Evolutionary conservation across 2,329 filamentous ascomycete genomes (phyloP), one percentile per base, ranked within the genome.

Genomic region (Ascochyta fabae): DNA sequence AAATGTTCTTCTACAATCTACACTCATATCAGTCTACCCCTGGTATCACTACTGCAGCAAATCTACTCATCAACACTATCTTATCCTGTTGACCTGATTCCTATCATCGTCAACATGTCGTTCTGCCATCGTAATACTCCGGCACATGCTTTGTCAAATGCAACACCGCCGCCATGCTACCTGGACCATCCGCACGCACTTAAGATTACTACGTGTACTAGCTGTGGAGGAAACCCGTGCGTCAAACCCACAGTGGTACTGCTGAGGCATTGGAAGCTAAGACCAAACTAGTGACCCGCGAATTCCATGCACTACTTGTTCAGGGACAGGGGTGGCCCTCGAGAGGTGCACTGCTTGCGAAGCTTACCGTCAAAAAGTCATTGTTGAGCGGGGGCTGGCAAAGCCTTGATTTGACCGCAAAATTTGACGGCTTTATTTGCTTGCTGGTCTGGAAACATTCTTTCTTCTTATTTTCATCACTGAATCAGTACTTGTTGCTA

Each of bases 151-250:
- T n/a, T 27, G 2, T 19, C 26, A 6, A n/a, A 9, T 19, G 6
- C 29, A 40, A 24, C 24, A 26, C 36, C 47, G 5, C 46, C 53
- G 7, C 16, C 53, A 8, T 56, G 53, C 23, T 50, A 56, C n/a
- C 23, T 56, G 13, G 15, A 42, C 1, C 53, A 56, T 16, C 53
- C 53, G 6, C 46, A 50, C 13, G 47, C 35, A n/a, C 24, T 56
- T 15, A 50, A 50, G 13, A 40, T 56, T 8, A 50, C 41, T 4
- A 56, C 53, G 6, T 56, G 53, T 26, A 42, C 31, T 15, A 42
- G 36, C 15, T 56, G 53, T 56, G 53, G 35, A 26, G 53, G 53
- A 4, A 56, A 56, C 12, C 53, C 53, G 53, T 56, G 46, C 4
- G 52, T 46, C 16, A 6, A 16, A 15, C 12, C 2, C 4, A 41